Base-by-base conservation (phyloP, 768 basidiomycete genomes). In the Epithele typhae region DNA sequence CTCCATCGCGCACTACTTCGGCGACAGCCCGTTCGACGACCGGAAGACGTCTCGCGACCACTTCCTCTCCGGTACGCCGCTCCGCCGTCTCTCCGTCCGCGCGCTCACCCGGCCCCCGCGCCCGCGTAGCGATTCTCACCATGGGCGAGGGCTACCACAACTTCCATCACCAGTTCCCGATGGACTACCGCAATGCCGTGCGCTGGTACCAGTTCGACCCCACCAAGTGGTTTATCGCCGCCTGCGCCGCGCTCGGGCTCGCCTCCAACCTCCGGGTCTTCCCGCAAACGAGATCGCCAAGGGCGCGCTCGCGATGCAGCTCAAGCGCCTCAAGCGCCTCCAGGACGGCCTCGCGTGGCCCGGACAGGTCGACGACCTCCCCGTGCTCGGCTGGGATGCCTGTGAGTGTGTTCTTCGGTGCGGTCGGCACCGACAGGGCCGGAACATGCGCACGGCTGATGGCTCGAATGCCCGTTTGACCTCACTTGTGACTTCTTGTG, bases 61-160 rank as follows among this genome's bases (percentile, higher is more conserved):
- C 53, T 63, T 78, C 59, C 51, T 79, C 57, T 78, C 78, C 2
- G 53, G 48, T 45, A n/a, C 27, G 34, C 15, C 3, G 7, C 19
- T 19, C 7, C 15, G 30, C 30, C 30, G 30, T 32, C 35, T 19
- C 18, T 14, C 8, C 35, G 35, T 17, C 27, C n/a, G 24, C 30
- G 32, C 18, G 8, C n/a, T 27, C 17, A 11, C 35, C 18, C 19
- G n/a, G 42, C 22, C 4, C 42, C 14, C n/a, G 11, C 42, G 42
- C 18, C 15, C 30, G 32, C 15, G 9, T 25, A 53, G 56, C 56
- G 25, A 61, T 79, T 21, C 64, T 73, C 46, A 80, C 78, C 23
- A 64, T 77, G 71, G 88, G 89, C 11, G 89, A 92, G 66, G 88
- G 88, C 4, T 91, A 91, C 65, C 89, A 92, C 72, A 91, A 92